Conservation (phyloP, 1,139 yeast genomes). For the Petasospora rhodanensis region DNA sequence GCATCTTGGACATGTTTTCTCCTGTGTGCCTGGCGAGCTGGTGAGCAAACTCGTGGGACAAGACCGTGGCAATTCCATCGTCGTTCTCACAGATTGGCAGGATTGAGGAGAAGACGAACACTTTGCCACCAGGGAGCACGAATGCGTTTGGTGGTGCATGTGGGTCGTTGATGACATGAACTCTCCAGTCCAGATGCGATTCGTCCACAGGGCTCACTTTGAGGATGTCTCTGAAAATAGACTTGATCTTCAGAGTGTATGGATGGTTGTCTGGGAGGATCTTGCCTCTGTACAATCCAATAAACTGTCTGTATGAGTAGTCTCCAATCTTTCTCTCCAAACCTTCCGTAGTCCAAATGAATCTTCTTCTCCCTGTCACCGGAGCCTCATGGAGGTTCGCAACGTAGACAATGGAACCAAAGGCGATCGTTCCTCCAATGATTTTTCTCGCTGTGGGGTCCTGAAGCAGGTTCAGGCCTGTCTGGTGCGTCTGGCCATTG, state of each 20-base stretch:
- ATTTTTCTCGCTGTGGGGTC: constrained; percentile 27
- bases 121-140: constrained; percentile 93
- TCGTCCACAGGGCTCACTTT: constrained; percentile 45
- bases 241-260: constrained; percentile 47
- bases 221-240: constrained; percentile 63
- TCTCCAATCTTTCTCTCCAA: constrained; percentile 68
- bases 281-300: constrained; percentile 41
- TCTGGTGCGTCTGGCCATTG: constrained; percentile 20
- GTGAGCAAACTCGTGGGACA: constrained; percentile 91
- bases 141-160: constrained; percentile 86
- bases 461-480: constrained; percentile 15
- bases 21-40: constrained; percentile 89
- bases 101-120: constrained; percentile 80
- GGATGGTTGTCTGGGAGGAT: constrained; percentile 55
- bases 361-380: constrained; percentile 65
- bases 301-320: constrained; percentile 57
- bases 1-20: constrained; percentile 69
- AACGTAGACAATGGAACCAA: constrained; percentile 47
- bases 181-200: constrained; percentile 59
- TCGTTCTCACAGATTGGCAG: constrained; percentile 75
- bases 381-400: constrained; percentile 80
- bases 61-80: constrained; percentile 90
- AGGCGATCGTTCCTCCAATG: constrained; percentile 26
- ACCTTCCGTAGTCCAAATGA: constrained; percentile 69
- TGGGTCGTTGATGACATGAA: constrained; percentile 75